Base-by-base conservation (phyloP, 2,329 filamentous ascomycete species). In the Penicillium sp. region DNA sequence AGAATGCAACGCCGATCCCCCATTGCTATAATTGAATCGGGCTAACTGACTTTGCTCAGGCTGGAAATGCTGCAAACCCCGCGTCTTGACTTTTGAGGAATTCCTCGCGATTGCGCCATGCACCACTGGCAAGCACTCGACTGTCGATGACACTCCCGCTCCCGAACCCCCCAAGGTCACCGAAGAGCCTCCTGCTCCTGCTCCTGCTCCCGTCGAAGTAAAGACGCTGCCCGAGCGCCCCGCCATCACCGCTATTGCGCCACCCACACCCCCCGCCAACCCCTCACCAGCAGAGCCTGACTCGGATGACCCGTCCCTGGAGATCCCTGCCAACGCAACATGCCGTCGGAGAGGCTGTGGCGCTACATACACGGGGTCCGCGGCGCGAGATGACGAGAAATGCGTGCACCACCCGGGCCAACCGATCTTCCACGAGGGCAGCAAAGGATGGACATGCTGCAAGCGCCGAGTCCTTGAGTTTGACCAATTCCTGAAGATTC, bases 61-160 rank as follows among this genome's bases (percentile, higher is more conserved):
- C 71, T 97, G 94, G 93, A 95, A 96, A 80, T 99, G 94, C 81
- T 99, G 94, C 84, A 97, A 97, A 78, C 89, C 92, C 54, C 89
- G 94, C 69, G 92, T 97, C 67, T 82, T 99, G 67, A 97, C 92
- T 56, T 99, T 99, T 73, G 94, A 99, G 77, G 94, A 99, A 78
- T 99, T 99, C 81, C 90, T 99, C 75, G 75, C 81, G 57, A 97
- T 99, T 67, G 81, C 89, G 48, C 93, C 94, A 35, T 99, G 94
- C 82, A 96, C 94, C 25, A 89, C 87, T 12, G 94, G 94, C 69
- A 92, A 88, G 68, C 94, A 99, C 79, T 94, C 90, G 56, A 92
- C 90, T 12, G 89, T 94, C 59, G 93, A 97, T 62, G 84, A 87
- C 67, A 84, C 83, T 6, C 81, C 86, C 18, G 75, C 48, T 6